Base-by-base conservation (phyloP, 129 eudicot species). In the Lonicera japonica region DNA sequence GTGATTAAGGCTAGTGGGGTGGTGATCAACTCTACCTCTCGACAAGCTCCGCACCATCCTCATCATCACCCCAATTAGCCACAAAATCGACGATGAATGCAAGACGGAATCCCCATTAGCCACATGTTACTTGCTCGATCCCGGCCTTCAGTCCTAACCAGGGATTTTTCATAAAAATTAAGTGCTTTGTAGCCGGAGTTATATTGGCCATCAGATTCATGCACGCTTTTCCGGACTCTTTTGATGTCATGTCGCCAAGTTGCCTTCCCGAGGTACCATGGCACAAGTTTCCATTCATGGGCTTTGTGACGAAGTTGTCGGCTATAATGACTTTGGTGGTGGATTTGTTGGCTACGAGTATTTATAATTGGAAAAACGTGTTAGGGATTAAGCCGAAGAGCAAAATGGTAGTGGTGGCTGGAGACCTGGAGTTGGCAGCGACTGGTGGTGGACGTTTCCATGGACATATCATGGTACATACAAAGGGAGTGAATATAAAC, bases 181-280 rank as follows among this genome's bases (percentile, higher is more conserved):
- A 86, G 69, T 75, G 80, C 17, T 86, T 86, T 58, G 87, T 87
- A 14, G 75, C 90, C 8, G 95, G 90, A 41, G 76, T 86, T 40
- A 86, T 86, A 14, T 58, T 86, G 22, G 86, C 86, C 10, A 82
- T 84, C 17, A 89, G 82, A 13, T 82, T 82, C 73, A 79, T 86
- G 76, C 89, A 86, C 60, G 87, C 82, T 11, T 53, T 86, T 58
- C 90, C 95, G 2, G 90, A 86, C 55, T 80, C 95, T 7, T 86
- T 77, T 56, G 87, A 80, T 65, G 72, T 77, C 78, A 59, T 86
- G 66, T 61, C 80, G 22, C 73, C 86, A 14, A 65, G 59, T 45
- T 76, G 84, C 60, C 65, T 86, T 67, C n/a, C 66, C 0, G 80
- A 72, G 11, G 61, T 61, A 21, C 82, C 83, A 5, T 83, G 90